Conservation (phyloP, 805 yeast genomes). For the Kluyveromyces lactis region DNA sequence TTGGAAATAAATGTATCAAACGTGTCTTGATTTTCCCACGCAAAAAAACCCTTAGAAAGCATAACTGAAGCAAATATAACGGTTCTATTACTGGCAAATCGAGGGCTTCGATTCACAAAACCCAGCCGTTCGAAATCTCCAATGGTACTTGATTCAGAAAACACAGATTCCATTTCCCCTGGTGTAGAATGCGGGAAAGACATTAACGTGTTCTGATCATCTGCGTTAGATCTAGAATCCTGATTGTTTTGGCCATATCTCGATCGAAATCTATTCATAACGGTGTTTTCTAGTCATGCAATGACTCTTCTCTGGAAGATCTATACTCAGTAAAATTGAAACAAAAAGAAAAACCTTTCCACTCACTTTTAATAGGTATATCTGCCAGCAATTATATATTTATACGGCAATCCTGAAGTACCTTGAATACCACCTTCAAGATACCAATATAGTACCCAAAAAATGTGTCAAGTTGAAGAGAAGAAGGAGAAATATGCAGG, state of each 20-base stretch:
- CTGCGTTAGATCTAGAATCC: not conserved
- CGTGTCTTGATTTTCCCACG: constrained; percentile 32
- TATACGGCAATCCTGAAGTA: too few species aligned
- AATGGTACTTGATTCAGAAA: constrained; percentile 21
- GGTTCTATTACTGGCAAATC: constrained; percentile 19
- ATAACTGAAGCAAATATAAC: constrained; percentile 28
- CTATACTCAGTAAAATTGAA: too few species aligned
- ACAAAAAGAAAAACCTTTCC: too few species aligned
- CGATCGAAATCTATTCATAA: too few species aligned
- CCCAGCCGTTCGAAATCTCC: constrained; percentile 24
- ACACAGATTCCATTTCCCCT: constrained; percentile 6
- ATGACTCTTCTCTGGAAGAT: too few species aligned
- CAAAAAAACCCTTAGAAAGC: constrained; percentile 31
- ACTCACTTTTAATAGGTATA: too few species aligned
- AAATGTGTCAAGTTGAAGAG: too few species aligned
- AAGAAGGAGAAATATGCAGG: too few species aligned
- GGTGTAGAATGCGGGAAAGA: not conserved
- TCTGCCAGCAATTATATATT: too few species aligned
- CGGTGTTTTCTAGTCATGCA: too few species aligned
- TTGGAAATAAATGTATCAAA: constrained; percentile 20
- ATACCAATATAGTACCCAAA: too few species aligned
- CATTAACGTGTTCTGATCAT: constrained; percentile 2
- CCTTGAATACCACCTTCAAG: too few species aligned
- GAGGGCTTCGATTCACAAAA: constrained; percentile 24
- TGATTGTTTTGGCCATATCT: not conserved